Conservation (phyloP, 1,284 basidiomycete genomes). For the Cryptococcus sp. region DNA sequence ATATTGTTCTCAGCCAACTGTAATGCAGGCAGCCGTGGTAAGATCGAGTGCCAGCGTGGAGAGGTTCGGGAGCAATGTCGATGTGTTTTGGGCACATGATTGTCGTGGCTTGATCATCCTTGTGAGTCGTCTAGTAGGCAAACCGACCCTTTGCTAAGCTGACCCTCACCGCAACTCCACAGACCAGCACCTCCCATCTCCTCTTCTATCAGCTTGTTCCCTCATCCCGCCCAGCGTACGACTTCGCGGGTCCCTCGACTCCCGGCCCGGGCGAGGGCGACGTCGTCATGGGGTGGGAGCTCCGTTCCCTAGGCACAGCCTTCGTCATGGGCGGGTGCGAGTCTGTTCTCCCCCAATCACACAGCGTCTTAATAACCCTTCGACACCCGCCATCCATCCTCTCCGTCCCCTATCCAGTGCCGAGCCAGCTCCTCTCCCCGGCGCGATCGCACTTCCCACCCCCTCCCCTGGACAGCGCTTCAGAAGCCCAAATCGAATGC, state of each 20-base stretch:
- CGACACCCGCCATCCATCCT: conserved; percentile 39
- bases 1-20: conserved; percentile 61
- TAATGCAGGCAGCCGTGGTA: conserved; percentile 67
- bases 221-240: conserved; percentile 52
- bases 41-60: conserved; percentile 71
- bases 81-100: conserved; percentile 75
- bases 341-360: conserved; percentile 28
- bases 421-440: conserved; percentile 27
- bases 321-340: conserved; percentile 37
- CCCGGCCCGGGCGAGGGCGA: conserved; percentile 83
- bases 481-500: conserved; percentile 42
- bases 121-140: conserved; percentile 53
- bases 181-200: conserved; percentile 75
- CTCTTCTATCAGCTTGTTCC: conserved; percentile 69
- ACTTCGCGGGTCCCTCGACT: conserved; percentile 46
- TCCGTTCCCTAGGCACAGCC: conserved; percentile 59
- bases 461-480: conserved; percentile 40
- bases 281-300: conserved; percentile 68
- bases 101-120: conserved; percentile 71
- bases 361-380: conserved; percentile 36
- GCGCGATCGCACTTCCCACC: conserved; percentile 42
- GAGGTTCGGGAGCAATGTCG: conserved; percentile 72
- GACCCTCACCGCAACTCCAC: background rate
- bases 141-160: background rate
- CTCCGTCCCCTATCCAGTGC: conserved; percentile 39